Evolutionary conservation across 78 protist species (phyloP).

Genomic region (Dictyostelium discoideum): dicty_2.7 NC_007090.3:2763001-2763500

Average conservation of each 20-base stretch:
- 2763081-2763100: constrained; percentile 90
- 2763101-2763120: constrained; percentile 88
- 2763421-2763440: constrained; percentile 93
- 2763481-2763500: constrained; percentile 99
- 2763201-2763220: constrained; percentile 87
- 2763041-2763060: constrained; percentile 80
- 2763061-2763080: constrained; percentile 80
- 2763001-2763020: constrained; percentile 83
- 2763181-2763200: constrained; percentile 91
- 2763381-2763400: constrained; percentile 82
- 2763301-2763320: constrained; percentile 95
- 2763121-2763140: constrained; percentile 91
- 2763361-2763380: constrained; percentile 93
- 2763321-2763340: constrained; percentile 97
- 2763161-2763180: constrained; percentile 86
- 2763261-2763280: constrained; percentile 78
- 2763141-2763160: constrained; percentile 19
- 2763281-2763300: constrained; percentile 78
- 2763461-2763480: constrained; percentile 91
- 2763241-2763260: constrained; percentile 87
- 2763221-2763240: constrained; percentile 76
- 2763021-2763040: constrained; percentile 64
- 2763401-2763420: constrained; percentile 89
- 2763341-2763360: constrained; percentile 97
- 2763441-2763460: constrained; percentile 88